Evolutionary conservation across 148 eudicot genomes (phyloP).

Genomic region (Talinum fruticosum): DNA sequence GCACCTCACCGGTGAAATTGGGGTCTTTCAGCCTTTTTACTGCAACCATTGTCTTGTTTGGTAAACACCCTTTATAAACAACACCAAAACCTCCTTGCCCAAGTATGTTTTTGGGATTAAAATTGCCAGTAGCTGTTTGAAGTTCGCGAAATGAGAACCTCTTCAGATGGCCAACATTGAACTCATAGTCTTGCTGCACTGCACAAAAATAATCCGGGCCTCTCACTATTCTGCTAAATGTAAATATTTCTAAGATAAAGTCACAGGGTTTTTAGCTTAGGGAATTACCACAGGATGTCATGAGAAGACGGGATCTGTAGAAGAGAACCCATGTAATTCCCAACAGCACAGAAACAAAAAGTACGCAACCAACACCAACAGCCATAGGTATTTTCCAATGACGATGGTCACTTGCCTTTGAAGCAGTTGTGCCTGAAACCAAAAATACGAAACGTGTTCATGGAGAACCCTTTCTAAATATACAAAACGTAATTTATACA

Average conservation of each 20-base stretch:
- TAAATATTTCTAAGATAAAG: too few relatives aligned
- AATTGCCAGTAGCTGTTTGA: conserved; percentile 71
- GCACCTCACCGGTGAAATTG: conserved; percentile 79
- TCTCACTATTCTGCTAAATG: background rate
- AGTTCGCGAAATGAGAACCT: conserved; percentile 86
- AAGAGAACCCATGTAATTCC: conserved; percentile 63
- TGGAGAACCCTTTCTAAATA: background rate
- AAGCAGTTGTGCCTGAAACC: conserved; percentile 41
- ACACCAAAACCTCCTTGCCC: conserved; percentile 94
- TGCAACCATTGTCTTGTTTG: conserved; percentile 68
- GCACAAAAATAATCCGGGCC: conserved; percentile 32
- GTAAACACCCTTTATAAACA: conserved; percentile 81
- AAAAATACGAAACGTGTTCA: background rate
- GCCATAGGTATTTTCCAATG: conserved; percentile 48
- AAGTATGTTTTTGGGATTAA: conserved; percentile 63
- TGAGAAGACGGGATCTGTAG: conserved; percentile 62
- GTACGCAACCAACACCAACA: conserved; percentile 60
- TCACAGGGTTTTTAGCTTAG: background rate
- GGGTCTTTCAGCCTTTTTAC: conserved; percentile 92
- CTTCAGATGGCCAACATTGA: conserved; percentile 62
- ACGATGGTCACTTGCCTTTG: conserved; percentile 44
- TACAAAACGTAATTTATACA: too few relatives aligned
- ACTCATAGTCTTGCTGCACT: conserved; percentile 90
- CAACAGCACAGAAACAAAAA: conserved; percentile 51
- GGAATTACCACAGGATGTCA: conserved; percentile 67